phyloP scores from a whole-genome alignment of 2,329 filamentous ascomycete genomes.

The Ophiostoma novo-ulmi region DNA sequence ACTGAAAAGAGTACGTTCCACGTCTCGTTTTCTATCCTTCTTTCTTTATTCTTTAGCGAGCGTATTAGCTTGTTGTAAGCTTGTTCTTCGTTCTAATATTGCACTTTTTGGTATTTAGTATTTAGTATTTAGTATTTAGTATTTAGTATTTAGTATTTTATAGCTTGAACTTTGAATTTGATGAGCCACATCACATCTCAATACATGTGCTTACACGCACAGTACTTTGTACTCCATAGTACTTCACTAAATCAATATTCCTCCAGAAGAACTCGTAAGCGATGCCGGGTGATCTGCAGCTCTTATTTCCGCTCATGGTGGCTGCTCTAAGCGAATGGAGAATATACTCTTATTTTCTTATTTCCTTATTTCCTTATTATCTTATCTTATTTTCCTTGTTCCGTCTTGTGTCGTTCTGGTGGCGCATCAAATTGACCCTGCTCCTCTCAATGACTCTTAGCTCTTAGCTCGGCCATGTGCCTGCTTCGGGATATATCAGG shows the following conservation, averaged over 20 bases:
- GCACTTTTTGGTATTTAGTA: no score
- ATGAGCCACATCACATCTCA: no score
- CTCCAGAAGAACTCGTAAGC: slow-evolving; percentile 7
- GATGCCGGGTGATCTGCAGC: neutral
- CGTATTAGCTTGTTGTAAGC: no score
- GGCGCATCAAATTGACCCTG: neutral
- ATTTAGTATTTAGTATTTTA: no score
- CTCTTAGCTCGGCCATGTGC: neutral
- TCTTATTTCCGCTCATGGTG: neutral
- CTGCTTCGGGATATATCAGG: neutral
- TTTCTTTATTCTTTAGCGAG: neutral
- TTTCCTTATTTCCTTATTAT: neutral
- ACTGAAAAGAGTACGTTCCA: neutral
- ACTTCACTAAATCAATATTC: neutral
- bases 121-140: no score
- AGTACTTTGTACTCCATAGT: no score
- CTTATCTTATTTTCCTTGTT: neutral
- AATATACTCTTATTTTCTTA: no score
- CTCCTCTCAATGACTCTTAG: neutral
- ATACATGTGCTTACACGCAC: no score
- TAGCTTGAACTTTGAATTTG: no score
- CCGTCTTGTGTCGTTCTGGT: neutral
- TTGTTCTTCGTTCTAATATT: no score
- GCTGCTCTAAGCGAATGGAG: neutral
- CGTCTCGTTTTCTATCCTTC: neutral